Percentiles rank a stretch among this genome's conserved stretches.
These are phyloP conservation scores for Backusella parvicylindrica DNA, from an alignment of 192 early-diverging fungal species.

Conservation along the genomic window DNA sequence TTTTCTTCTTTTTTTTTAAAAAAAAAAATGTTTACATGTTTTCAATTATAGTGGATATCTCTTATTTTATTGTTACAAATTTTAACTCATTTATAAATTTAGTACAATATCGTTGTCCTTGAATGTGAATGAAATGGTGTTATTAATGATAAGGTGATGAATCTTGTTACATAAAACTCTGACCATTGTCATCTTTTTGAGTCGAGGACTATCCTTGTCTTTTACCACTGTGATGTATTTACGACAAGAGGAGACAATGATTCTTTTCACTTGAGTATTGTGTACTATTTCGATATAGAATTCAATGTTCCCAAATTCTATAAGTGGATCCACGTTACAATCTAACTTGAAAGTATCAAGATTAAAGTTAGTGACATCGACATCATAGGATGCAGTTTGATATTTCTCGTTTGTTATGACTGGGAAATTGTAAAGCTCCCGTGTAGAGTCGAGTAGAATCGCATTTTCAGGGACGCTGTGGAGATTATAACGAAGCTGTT, in stretches of 20 bases:
- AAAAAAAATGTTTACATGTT: too few relatives aligned
- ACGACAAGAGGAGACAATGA: neutral
- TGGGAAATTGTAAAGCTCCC: neutral
- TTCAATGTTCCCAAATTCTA: neutral
- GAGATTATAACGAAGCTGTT: neutral
- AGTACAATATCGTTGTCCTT: neutral
- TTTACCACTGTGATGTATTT: neutral
- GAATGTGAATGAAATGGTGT: neutral
- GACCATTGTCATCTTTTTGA: neutral
- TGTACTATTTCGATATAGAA: neutral
- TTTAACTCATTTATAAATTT: too few relatives aligned
- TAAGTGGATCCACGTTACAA: neutral
- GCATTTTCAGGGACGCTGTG: neutral
- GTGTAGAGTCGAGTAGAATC: neutral
- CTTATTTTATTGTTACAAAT: too few relatives aligned
- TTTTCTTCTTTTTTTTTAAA: too few relatives aligned
- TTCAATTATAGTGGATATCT: too few relatives aligned
- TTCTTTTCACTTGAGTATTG: neutral
- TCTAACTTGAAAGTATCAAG: neutral
- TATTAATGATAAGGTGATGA: neutral
- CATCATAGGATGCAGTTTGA: neutral
- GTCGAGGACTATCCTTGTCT: neutral
- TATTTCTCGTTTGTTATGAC: neutral
- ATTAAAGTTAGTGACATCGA: neutral
- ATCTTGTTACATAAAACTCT: neutral